Conservation (phyloP, 2,329 filamentous ascomycete species). For the Aaosphaeria pasadenensis region DNA sequence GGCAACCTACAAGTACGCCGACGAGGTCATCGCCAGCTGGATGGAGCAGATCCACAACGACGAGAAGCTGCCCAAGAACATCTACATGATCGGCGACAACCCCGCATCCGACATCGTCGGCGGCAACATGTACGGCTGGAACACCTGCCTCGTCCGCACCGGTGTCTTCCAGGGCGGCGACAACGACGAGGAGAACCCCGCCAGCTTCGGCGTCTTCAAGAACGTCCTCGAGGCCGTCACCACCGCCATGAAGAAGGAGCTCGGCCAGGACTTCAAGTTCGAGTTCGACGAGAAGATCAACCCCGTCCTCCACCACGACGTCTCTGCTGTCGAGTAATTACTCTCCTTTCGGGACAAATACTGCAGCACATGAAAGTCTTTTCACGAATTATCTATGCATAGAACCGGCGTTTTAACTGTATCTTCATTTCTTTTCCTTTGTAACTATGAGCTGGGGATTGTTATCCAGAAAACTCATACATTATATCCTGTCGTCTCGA, state of each 20-base stretch:
- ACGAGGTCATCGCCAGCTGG: conserved; percentile 69
- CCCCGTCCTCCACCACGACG: conserved; percentile 57
- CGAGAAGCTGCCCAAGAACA: conserved; percentile 64
- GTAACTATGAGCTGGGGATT: too few relatives aligned
- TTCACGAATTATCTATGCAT: too few relatives aligned
- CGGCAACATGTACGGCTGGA: conserved; percentile 80
- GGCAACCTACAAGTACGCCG: conserved; percentile 76
- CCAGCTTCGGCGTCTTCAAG: conserved; percentile 71
- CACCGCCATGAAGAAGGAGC: conserved; percentile 64
- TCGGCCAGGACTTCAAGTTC: conserved; percentile 72
- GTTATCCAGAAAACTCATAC: too few relatives aligned
- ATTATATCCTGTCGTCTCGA: too few relatives aligned
- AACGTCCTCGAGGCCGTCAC: conserved; percentile 71
- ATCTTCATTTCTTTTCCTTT: too few relatives aligned
- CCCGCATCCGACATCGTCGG: conserved; percentile 71
- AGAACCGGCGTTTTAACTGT: too few relatives aligned
- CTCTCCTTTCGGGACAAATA: neutral
- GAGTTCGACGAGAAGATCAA: conserved; percentile 70
- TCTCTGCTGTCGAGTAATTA: conserved; percentile 55
- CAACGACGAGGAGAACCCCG: conserved; percentile 74
- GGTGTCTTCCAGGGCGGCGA: conserved; percentile 75
- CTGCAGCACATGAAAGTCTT: too few relatives aligned
- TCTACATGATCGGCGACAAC: conserved; percentile 78
- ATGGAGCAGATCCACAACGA: conserved; percentile 75
- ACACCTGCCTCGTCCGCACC: conserved; percentile 73